phyloP scores from a whole-genome alignment of 108 stramenopile species.

The Nitzschia putrida region DNA sequence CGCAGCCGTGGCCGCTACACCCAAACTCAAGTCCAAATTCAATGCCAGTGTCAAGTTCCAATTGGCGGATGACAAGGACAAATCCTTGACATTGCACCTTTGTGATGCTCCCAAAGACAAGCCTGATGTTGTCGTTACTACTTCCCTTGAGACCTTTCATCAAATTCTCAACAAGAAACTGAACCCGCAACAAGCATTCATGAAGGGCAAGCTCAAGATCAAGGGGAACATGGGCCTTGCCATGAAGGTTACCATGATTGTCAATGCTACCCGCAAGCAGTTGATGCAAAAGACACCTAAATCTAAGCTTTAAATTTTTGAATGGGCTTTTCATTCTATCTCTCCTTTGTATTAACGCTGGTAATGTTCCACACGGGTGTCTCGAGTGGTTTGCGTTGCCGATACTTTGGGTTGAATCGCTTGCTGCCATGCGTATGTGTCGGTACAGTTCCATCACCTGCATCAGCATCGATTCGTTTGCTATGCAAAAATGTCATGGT shows the following conservation, averaged over 20 bases:
- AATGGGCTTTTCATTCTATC: neutral
- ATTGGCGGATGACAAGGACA: conserved; percentile 11
- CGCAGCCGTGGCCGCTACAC: conserved; percentile 27
- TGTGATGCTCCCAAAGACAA: conserved; percentile 15
- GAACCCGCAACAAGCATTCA: conserved; percentile 55
- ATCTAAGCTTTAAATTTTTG: conserved; percentile 29
- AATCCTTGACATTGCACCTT: conserved; percentile 14
- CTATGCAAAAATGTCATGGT: conserved; percentile 24
- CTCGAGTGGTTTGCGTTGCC: conserved; percentile 3
- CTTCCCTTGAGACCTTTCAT: conserved; percentile 35
- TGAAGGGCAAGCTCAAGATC: conserved; percentile 69
- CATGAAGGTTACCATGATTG: conserved; percentile 74
- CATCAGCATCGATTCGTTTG: neutral
- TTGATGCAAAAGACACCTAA: conserved; percentile 31
- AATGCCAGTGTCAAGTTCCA: conserved; percentile 47
- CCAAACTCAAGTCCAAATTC: conserved; percentile 37
- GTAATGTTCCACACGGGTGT: conserved; percentile 13
- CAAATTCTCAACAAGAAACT: conserved; percentile 46
- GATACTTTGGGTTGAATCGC: conserved; percentile 27
- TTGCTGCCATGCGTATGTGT: conserved; percentile 19
- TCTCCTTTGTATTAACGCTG: neutral
- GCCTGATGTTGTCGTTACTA: conserved; percentile 39
- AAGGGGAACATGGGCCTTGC: conserved; percentile 86
- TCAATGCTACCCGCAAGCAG: conserved; percentile 73
- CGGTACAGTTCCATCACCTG: neutral